Percentiles rank a stretch among this genome's conserved stretches.
Conservation (phyloP, 1,284 basidiomycete species). For the Earliella scabrosa region DNA sequence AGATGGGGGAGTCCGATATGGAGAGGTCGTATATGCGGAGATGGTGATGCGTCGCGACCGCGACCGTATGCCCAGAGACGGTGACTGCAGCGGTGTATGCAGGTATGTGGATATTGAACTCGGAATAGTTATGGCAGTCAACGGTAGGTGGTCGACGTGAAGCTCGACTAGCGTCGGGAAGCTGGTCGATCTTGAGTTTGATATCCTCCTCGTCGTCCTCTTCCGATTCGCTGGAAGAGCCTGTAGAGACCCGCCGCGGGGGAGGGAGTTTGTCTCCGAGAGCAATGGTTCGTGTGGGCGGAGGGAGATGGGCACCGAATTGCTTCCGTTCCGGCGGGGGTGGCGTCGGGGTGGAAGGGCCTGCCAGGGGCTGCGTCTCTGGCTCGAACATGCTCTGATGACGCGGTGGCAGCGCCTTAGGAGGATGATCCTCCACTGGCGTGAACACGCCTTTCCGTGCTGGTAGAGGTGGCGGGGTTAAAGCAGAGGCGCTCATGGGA, state of each 20-base stretch:
- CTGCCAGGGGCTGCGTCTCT: slow-evolving; percentile 10
- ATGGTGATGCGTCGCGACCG: slow-evolving; percentile 64
- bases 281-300: slow-evolving; percentile 72
- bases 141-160: slow-evolving; percentile 76
- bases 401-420: slow-evolving; percentile 19
- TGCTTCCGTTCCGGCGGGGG: slow-evolving; percentile 47
- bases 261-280: slow-evolving; percentile 72
- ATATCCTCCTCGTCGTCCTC: slow-evolving; percentile 35
- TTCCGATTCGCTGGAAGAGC: slow-evolving; percentile 54
- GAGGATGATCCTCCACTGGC: slow-evolving; percentile 22
- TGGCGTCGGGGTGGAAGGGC: not conserved
- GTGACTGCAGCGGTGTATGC: slow-evolving; percentile 60
- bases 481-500: slow-evolving; percentile 15
- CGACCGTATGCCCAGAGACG: slow-evolving; percentile 64
- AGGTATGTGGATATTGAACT: slow-evolving; percentile 58
- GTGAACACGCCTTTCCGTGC: slow-evolving; percentile 28
- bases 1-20: slow-evolving; percentile 49
- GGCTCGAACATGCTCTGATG: slow-evolving; percentile 22
- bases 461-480: slow-evolving; percentile 37
- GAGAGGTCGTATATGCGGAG: slow-evolving; percentile 69
- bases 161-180: slow-evolving; percentile 83
- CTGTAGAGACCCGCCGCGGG: slow-evolving; percentile 46
- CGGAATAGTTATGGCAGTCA: slow-evolving; percentile 47
- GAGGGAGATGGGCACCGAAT: slow-evolving; percentile 58
- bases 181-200: slow-evolving; percentile 53